phyloP scores from a whole-genome alignment of 805 yeast species.

The Hanseniaspora guilliermondii region DNA sequence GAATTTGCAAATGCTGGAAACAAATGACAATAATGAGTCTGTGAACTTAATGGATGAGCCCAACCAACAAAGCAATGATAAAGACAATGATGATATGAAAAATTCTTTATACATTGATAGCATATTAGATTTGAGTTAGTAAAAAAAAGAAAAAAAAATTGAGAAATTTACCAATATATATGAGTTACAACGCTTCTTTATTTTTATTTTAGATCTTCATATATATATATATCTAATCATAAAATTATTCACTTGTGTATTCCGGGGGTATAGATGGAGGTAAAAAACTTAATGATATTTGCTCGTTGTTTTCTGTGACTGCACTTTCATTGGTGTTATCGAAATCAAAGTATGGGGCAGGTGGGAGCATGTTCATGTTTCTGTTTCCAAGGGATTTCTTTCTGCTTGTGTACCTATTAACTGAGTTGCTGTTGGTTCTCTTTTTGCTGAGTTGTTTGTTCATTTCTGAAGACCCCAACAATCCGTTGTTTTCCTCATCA shows the following conservation, averaged over 20 bases:
- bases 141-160: neutral
- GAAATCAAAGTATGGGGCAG: conserved; percentile 30
- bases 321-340: conserved; percentile 18
- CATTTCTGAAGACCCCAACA: neutral
- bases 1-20: neutral
- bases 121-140: conserved; percentile 6
- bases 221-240: neutral
- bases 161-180: neutral
- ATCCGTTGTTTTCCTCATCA: conserved; percentile 1
- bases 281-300: conserved; percentile 26
- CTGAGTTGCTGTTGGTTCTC: neutral
- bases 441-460: neutral
- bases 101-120: conserved; percentile 11
- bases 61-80: neutral
- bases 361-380: conserved; percentile 15
- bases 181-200: neutral
- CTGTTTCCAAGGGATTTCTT: conserved; percentile 2
- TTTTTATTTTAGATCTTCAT: neutral
- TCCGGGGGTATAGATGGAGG: conserved; percentile 31
- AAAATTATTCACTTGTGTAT: conserved; percentile 22
- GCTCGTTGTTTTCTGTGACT: conserved; percentile 19
- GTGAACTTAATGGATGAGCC: neutral
- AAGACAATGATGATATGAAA: conserved; percentile 9
- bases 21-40: neutral
- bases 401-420: neutral